Conservation (phyloP, 345 rosid species). For the Boechera divaricarpa region DNA sequence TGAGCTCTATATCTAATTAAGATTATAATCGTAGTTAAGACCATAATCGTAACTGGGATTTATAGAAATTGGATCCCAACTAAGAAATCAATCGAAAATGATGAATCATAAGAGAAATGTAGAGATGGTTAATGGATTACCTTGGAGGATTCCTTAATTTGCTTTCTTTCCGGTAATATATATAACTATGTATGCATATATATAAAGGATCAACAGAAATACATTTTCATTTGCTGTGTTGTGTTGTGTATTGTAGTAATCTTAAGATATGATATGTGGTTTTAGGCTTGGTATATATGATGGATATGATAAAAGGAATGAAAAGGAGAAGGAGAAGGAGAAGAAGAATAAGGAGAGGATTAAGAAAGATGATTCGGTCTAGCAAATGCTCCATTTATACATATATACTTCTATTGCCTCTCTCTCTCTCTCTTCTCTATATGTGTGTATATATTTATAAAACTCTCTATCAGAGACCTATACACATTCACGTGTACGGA, state of each 20-base stretch:
- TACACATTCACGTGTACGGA: conserved; percentile 1
- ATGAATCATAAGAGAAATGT: conserved; percentile 24
- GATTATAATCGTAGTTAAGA: background rate
- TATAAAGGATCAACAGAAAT: background rate
- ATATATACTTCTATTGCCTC: background rate
- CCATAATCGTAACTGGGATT: background rate
- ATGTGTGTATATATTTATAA: background rate
- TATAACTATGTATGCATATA: background rate
- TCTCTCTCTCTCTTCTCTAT: background rate
- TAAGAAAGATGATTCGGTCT: conserved; percentile 29
- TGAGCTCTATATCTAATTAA: background rate
- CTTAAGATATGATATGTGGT: conserved; percentile 1
- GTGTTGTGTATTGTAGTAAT: background rate
- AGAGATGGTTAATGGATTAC: conserved; percentile 28
- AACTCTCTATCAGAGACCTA: background rate
- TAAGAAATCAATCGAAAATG: conserved; percentile 8
- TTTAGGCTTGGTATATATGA: background rate
- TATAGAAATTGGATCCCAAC: background rate
- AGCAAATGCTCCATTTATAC: conserved; percentile 28
- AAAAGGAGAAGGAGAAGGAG: background rate
- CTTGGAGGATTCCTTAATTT: conserved; percentile 30
- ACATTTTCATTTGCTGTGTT: conserved; percentile 1
- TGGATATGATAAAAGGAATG: conserved; percentile 2
- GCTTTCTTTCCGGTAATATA: conserved; percentile 8
- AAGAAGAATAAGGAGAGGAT: conserved; percentile 4